These are phyloP conservation scores for Dactylellina haptotyla DNA, from an alignment of 2,329 filamentous ascomycete species.

Conservation along the genomic window DNA sequence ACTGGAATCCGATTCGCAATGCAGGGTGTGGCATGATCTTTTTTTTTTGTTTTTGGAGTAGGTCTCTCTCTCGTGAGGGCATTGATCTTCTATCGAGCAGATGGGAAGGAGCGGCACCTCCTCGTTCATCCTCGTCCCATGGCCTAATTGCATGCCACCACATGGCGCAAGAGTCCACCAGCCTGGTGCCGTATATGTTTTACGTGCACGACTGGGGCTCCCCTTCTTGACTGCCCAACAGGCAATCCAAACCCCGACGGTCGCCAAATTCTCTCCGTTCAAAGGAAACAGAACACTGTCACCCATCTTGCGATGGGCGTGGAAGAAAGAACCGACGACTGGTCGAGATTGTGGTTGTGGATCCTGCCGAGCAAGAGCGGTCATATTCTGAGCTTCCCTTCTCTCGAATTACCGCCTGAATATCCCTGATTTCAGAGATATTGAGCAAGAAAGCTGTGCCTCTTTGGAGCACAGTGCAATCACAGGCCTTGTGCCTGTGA, in stretches of 20 bases:
- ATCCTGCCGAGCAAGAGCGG: slow-evolving; percentile 27
- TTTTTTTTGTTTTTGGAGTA: no score
- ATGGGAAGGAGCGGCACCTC: not conserved
- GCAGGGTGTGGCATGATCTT: slow-evolving; percentile 20
- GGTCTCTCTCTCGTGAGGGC: not conserved
- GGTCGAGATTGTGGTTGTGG: slow-evolving; percentile 38
- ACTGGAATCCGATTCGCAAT: slow-evolving; percentile 36
- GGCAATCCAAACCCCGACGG: slow-evolving; percentile 49
- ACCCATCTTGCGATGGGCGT: not conserved
- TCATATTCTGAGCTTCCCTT: slow-evolving; percentile 39
- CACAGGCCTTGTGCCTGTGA: not conserved
- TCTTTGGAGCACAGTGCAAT: slow-evolving; percentile 5
- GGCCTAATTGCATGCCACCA: not conserved
- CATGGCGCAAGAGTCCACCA: slow-evolving; percentile 13
- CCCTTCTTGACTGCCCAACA: slow-evolving; percentile 35
- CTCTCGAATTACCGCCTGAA: slow-evolving; percentile 28
- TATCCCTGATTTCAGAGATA: not conserved
- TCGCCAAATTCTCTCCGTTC: not conserved
- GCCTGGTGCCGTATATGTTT: not conserved
- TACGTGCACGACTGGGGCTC: not conserved
- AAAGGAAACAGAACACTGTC: not conserved
- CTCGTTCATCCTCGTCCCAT: not conserved
- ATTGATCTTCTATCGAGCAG: not conserved
- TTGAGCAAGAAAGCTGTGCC: slow-evolving; percentile 34
- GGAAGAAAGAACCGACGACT: slow-evolving; percentile 1